Evolutionary conservation across 768 basidiomycete species (phyloP).

Genomic region (Cystobasidiopsis lactophilus): DNA sequence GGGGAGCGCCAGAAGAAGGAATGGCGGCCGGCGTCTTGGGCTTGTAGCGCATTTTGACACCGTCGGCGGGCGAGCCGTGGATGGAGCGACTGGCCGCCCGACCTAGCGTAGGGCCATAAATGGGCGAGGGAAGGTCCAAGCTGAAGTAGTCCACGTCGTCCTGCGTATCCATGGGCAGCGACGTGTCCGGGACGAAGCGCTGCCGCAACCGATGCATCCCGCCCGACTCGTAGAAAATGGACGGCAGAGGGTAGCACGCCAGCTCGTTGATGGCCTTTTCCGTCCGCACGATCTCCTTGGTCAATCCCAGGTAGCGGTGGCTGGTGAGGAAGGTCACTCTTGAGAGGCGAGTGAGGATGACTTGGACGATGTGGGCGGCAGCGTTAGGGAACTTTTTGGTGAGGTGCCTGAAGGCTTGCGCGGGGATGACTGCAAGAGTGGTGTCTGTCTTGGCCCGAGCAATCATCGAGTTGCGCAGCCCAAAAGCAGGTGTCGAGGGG

Average conservation of each 20-base stretch:
- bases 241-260: constrained; percentile 80
- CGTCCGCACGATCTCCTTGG: constrained; percentile 79
- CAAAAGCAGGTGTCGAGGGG: neutral
- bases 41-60: constrained; percentile 10
- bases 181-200: constrained; percentile 40
- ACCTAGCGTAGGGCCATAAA: neutral
- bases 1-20: constrained; percentile 20
- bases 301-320: constrained; percentile 84
- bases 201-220: constrained; percentile 74
- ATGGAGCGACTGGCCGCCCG: constrained; percentile 6
- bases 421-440: constrained; percentile 94
- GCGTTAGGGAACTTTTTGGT: constrained; percentile 96
- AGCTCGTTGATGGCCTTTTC: constrained; percentile 95
- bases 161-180: neutral
- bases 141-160: constrained; percentile 24
- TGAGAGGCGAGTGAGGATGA: constrained; percentile 85
- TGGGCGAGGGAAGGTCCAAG: neutral
- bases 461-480: constrained; percentile 43
- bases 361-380: constrained; percentile 38
- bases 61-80: neutral
- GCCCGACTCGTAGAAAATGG: constrained; percentile 74
- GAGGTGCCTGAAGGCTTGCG: constrained; percentile 78
- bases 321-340: constrained; percentile 95
- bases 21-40: constrained; percentile 16
- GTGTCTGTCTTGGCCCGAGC: constrained; percentile 87